phyloP scores from a whole-genome alignment of 2,329 filamentous ascomycete species.

The Calcarisporium arbuscula region DNA sequence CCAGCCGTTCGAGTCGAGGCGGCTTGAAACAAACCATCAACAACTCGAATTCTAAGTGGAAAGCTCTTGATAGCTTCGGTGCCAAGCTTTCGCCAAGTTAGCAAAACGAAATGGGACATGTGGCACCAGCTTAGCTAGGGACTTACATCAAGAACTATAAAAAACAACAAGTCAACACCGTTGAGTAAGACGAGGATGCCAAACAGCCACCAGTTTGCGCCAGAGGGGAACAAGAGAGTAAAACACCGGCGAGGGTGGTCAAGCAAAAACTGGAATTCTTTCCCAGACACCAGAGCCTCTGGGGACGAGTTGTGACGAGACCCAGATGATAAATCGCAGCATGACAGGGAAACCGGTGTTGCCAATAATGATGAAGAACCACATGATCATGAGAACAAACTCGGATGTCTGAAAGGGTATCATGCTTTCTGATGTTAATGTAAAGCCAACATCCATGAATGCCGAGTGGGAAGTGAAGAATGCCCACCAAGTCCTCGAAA shows the following conservation, averaged over 20 bases:
- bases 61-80: slow-evolving; percentile 61
- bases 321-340: slow-evolving; percentile 90
- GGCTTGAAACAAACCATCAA: slow-evolving; percentile 87
- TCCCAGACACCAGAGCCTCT: slow-evolving; percentile 70
- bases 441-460: slow-evolving; percentile 94
- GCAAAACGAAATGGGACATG: slow-evolving; percentile 9
- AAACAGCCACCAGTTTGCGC: slow-evolving; percentile 94
- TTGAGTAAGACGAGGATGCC: slow-evolving; percentile 79
- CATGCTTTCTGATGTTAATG: slow-evolving; percentile 91
- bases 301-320: slow-evolving; percentile 60
- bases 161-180: slow-evolving; percentile 78
- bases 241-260: slow-evolving; percentile 96
- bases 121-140: not conserved
- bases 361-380: slow-evolving; percentile 86
- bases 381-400: slow-evolving; percentile 69
- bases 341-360: slow-evolving; percentile 95
- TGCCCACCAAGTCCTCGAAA: slow-evolving; percentile 79
- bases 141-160: slow-evolving; percentile 82
- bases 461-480: slow-evolving; percentile 83
- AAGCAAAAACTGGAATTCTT: slow-evolving; percentile 80
- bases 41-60: slow-evolving; percentile 66
- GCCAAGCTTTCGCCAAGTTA: slow-evolving; percentile 51
- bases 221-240: slow-evolving; percentile 83
- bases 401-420: slow-evolving; percentile 73
- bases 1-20: slow-evolving; percentile 85